Percentiles rank a stretch among this genome's conserved stretches.
These are phyloP conservation scores for Sphagnurus paluster DNA, from an alignment of 1,284 basidiomycete species.

Conservation along the genomic window DNA sequence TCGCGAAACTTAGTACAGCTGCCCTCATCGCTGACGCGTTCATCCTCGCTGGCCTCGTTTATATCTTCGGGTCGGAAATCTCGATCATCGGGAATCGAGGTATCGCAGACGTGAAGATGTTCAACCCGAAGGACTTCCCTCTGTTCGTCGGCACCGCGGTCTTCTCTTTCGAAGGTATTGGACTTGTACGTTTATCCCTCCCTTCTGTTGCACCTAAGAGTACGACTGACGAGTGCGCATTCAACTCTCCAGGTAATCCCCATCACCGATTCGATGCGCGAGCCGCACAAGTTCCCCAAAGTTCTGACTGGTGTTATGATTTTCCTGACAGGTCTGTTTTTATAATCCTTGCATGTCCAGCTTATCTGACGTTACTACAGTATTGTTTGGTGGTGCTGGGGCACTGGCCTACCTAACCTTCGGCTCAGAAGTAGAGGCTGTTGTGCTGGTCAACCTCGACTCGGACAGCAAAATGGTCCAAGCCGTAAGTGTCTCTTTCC, in stretches of 20 bases:
- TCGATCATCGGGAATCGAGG: slow-evolving; percentile 66
- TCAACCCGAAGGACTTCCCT: slow-evolving; percentile 90
- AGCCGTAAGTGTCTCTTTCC: slow-evolving; percentile 52
- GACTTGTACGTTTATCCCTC: slow-evolving; percentile 60
- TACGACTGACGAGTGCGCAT: slow-evolving; percentile 1
- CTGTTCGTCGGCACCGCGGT: slow-evolving; percentile 96
- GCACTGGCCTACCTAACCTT: slow-evolving; percentile 88
- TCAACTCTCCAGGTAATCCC: slow-evolving; percentile 70
- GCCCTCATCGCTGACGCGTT: slow-evolving; percentile 95
- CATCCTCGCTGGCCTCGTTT: slow-evolving; percentile 87
- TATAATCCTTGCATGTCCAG: slow-evolving; percentile 1
- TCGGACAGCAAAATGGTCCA: slow-evolving; percentile 87
- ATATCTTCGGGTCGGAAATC: slow-evolving; percentile 84
- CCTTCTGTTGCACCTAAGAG: slow-evolving; percentile 5
- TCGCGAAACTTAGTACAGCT: slow-evolving; percentile 91
- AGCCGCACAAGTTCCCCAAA: slow-evolving; percentile 90
- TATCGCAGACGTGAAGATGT: slow-evolving; percentile 82
- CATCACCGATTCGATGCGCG: slow-evolving; percentile 94
- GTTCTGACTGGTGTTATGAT: slow-evolving; percentile 92
- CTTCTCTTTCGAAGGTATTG: slow-evolving; percentile 98
- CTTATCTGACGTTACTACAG: slow-evolving; percentile 29
- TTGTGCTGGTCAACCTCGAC: slow-evolving; percentile 94
- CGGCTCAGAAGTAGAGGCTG: slow-evolving; percentile 86
- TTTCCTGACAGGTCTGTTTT: slow-evolving; percentile 60
- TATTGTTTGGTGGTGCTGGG: slow-evolving; percentile 91